Evolutionary conservation across 331 rosid species (phyloP).

Genomic region (Telfairia occidentalis): DNA sequence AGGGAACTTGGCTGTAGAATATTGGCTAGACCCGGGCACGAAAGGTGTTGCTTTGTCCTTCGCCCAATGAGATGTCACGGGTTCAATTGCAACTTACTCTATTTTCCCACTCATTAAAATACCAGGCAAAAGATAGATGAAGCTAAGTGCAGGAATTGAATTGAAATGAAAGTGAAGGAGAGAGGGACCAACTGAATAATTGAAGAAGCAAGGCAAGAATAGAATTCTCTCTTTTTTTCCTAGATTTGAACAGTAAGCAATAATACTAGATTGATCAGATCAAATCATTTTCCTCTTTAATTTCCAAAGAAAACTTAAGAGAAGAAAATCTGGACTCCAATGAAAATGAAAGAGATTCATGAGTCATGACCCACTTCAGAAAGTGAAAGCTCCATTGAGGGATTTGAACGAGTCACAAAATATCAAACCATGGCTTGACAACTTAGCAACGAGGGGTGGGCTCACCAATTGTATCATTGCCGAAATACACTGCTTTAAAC

Average conservation of each 20-base stretch:
- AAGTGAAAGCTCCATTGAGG: neutral
- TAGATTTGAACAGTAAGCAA: neutral
- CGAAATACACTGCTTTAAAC: neutral
- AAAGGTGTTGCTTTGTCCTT: neutral
- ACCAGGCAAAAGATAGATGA: neutral
- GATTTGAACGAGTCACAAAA: neutral
- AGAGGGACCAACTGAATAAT: neutral
- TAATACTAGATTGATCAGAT: neutral
- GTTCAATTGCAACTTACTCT: neutral
- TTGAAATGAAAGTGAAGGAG: neutral
- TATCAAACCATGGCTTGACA: neutral
- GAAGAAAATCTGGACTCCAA: neutral
- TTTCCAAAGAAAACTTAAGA: neutral
- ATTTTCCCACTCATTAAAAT: neutral
- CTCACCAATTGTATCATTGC: neutral
- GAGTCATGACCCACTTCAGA: conserved; percentile 7
- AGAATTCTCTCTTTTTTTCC: neutral
- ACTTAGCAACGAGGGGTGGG: neutral
- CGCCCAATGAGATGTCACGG: too few species aligned
- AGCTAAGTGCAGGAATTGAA: neutral
- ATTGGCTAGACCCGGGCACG: neutral
- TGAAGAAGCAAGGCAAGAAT: neutral
- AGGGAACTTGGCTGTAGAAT: neutral
- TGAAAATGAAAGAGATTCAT: neutral
- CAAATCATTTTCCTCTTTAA: neutral